phyloP scores from a whole-genome alignment of 164 flowering plant genomes.

The Echeveria elegans region DNA sequence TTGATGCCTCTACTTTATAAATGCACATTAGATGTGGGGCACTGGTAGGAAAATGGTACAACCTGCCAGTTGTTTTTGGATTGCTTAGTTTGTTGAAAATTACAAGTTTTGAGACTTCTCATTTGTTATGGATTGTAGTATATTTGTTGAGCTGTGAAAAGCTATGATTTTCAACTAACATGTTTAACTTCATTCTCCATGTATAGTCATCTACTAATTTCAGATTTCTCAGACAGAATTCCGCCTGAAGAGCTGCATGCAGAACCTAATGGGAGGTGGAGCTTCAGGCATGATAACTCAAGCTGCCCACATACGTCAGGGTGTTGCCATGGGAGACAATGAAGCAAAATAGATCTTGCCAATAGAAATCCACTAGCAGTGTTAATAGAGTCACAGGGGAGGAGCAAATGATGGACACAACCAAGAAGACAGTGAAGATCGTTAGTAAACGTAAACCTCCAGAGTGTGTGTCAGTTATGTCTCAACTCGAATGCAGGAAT shows the following conservation, averaged over 20 bases:
- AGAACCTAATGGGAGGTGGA: constrained; percentile 52
- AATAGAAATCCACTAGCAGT: constrained; percentile 58
- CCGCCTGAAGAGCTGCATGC: constrained; percentile 86
- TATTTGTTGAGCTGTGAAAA: not conserved
- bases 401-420: constrained; percentile 15
- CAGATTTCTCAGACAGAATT: constrained; percentile 73
- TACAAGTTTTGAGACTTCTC: not conserved
- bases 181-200: constrained; percentile 21
- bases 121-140: too few relatives aligned
- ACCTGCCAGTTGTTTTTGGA: too few relatives aligned
- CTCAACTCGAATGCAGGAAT: too few relatives aligned
- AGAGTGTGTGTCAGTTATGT: too few relatives aligned
- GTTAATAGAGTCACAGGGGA: constrained; percentile 58
- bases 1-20: not conserved
- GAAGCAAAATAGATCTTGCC: constrained; percentile 35
- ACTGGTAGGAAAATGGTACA: not conserved
- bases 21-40: not conserved
- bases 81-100: not conserved
- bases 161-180: not conserved
- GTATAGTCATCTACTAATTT: constrained; percentile 67
- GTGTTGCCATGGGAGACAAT: not conserved
- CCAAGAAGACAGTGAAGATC: not conserved
- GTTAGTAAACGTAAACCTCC: too few relatives aligned
- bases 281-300: constrained; percentile 39
- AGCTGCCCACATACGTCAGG: not conserved